These are phyloP conservation scores for Bonia amplexicaulis DNA, from an alignment of 176 grass and related monocot genomes.

Conservation along the genomic window DNA sequence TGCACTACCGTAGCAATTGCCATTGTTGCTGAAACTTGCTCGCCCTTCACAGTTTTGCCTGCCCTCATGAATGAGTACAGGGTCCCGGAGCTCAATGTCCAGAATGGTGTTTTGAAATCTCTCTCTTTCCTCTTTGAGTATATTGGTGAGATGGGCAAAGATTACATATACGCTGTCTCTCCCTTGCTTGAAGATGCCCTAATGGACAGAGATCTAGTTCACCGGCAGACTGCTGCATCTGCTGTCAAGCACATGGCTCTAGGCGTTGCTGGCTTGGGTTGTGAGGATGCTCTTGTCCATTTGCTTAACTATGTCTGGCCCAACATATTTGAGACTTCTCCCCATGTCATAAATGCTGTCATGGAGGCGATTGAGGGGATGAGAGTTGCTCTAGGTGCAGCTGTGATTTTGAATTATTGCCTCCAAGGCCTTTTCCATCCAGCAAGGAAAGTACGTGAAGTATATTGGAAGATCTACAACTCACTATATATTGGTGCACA, in stretches of 20 bases:
- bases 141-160: constrained; percentile 98
- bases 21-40: constrained; percentile 97
- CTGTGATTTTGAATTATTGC: constrained; percentile 89
- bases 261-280: constrained; percentile 90
- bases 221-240: constrained; percentile 91
- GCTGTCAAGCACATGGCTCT: constrained; percentile 96
- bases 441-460: constrained; percentile 89
- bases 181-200: constrained; percentile 96
- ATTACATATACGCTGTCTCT: constrained; percentile 94
- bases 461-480: constrained; percentile 99
- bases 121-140: constrained; percentile 98
- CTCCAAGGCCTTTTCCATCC: constrained; percentile 97
- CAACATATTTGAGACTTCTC: constrained; percentile 95
- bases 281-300: constrained; percentile 97
- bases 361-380: constrained; percentile 96
- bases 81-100: constrained; percentile 90
- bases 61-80: constrained; percentile 96
- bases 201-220: constrained; percentile 95
- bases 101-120: constrained; percentile 96
- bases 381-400: constrained; percentile 86
- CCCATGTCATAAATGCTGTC: constrained; percentile 93
- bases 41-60: constrained; percentile 87
- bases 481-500: constrained; percentile 86
- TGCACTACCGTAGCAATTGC: constrained; percentile 95
- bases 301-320: constrained; percentile 94